Conservation (phyloP, 2,329 filamentous ascomycete genomes). For the Talaromyces sp. region DNA sequence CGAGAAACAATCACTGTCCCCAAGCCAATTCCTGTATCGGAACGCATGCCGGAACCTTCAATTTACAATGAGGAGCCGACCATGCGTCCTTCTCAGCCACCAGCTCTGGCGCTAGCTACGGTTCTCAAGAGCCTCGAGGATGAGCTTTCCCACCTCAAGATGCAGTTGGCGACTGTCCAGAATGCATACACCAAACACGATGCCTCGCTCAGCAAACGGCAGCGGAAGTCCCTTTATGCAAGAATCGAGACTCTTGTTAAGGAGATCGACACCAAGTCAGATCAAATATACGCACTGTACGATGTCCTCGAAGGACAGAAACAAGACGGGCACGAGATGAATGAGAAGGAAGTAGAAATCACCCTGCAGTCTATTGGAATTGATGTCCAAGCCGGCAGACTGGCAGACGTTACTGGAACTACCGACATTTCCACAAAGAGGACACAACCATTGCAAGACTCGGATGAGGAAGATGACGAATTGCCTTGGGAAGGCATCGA, state of each 20-base stretch:
- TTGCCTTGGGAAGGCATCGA: constrained; percentile 40
- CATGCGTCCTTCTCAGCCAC: constrained; percentile 58
- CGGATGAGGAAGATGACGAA: constrained; percentile 27
- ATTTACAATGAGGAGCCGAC: constrained; percentile 53
- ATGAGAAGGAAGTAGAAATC: constrained; percentile 57
- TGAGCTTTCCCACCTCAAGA: constrained; percentile 70
- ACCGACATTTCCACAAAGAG: constrained; percentile 9
- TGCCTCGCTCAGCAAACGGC: constrained; percentile 58
- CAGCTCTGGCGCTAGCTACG: constrained; percentile 67
- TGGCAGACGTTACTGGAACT: constrained; percentile 22
- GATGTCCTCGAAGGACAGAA: constrained; percentile 80
- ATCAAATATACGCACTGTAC: constrained; percentile 75
- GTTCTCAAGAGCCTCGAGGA: constrained; percentile 78
- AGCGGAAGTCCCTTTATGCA: constrained; percentile 55
- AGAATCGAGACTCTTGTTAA: constrained; percentile 58
- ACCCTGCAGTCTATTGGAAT: constrained; percentile 49
- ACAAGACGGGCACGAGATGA: constrained; percentile 57
- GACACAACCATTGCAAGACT: neutral
- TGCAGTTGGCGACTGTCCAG: constrained; percentile 59
- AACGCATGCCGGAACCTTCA: constrained; percentile 38
- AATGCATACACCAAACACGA: constrained; percentile 61
- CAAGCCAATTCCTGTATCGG: constrained; percentile 45
- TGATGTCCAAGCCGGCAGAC: constrained; percentile 16
- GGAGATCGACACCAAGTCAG: constrained; percentile 65
- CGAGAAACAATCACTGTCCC: constrained; percentile 38